phyloP scores from a whole-genome alignment of 495 filamentous ascomycete genomes.

The Podospora sp. region DNA sequence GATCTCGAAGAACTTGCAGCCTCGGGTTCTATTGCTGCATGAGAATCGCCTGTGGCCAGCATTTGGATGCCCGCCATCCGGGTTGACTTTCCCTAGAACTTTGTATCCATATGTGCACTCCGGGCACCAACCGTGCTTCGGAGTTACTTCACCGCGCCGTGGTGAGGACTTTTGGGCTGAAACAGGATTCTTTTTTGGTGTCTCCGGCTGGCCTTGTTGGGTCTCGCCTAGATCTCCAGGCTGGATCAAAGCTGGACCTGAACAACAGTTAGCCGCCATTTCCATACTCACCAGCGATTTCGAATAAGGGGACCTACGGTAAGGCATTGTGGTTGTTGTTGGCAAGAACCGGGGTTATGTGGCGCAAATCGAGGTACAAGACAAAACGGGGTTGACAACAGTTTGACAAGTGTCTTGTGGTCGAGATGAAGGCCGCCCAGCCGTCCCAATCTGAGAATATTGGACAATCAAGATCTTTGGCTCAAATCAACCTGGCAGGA shows the following conservation, averaged over 20 bases:
- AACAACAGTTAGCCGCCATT: background rate
- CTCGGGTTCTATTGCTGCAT: conserved; percentile 22
- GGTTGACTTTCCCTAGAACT: conserved; percentile 18
- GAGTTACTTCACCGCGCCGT: background rate
- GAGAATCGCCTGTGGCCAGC: conserved; percentile 18
- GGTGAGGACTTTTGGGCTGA: background rate
- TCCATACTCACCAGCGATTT: background rate
- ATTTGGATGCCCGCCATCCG: background rate
- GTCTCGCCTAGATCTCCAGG: background rate
- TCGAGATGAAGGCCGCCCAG: too few species aligned
- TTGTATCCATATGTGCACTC: conserved; percentile 21
- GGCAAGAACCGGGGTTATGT: too few species aligned
- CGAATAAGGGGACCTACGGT: background rate
- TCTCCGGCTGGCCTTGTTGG: conserved; percentile 15
- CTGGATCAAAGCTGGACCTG: background rate
- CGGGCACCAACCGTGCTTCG: conserved; percentile 30
- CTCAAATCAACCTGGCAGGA: too few species aligned
- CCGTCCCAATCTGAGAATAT: too few species aligned
- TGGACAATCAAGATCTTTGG: too few species aligned
- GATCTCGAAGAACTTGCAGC: conserved; percentile 19
- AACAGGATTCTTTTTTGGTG: background rate
- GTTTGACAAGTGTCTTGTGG: too few species aligned
- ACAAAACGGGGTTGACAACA: too few species aligned
- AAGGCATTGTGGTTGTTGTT: background rate
- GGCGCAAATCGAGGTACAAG: too few species aligned